Evolutionary conservation across 345 rosid species (phyloP).

Genomic region (Combretum micranthum): DNA sequence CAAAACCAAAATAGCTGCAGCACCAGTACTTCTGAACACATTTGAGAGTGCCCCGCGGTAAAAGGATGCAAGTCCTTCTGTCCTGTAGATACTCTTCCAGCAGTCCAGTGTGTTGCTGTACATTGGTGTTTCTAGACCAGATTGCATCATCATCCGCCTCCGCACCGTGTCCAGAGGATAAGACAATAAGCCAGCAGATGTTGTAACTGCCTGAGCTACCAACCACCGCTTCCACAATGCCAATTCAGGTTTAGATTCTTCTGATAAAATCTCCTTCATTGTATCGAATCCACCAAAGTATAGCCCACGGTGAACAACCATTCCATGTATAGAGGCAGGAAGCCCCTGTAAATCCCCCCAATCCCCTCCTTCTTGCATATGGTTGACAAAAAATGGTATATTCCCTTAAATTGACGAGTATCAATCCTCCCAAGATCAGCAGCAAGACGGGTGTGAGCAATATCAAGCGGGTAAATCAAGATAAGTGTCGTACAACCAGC

Average conservation of each 20-base stretch:
- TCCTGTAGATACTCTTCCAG: slow-evolving; percentile 71
- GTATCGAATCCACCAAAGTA: slow-evolving; percentile 96
- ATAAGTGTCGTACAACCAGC: slow-evolving; percentile 83
- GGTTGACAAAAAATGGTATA: slow-evolving; percentile 74
- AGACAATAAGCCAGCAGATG: slow-evolving; percentile 79
- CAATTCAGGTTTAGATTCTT: slow-evolving; percentile 46
- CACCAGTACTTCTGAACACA: slow-evolving; percentile 85
- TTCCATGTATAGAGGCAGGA: slow-evolving; percentile 86
- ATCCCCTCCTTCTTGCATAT: slow-evolving; percentile 66
- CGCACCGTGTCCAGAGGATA: slow-evolving; percentile 89
- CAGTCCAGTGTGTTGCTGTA: slow-evolving; percentile 63
- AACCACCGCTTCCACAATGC: slow-evolving; percentile 83
- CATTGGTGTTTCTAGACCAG: slow-evolving; percentile 74
- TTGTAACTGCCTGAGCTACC: slow-evolving; percentile 83
- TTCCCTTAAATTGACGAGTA: slow-evolving; percentile 79
- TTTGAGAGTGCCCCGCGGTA: slow-evolving; percentile 82
- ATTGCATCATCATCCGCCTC: slow-evolving; percentile 96
- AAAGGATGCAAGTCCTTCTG: slow-evolving; percentile 70
- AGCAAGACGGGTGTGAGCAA: slow-evolving; percentile 87
- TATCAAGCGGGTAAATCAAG: slow-evolving; percentile 86
- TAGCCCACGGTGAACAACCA: slow-evolving; percentile 76
- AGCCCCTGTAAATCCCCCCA: slow-evolving; percentile 84
- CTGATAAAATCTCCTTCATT: slow-evolving; percentile 60
- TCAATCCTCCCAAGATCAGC: slow-evolving; percentile 77
- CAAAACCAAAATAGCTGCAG: slow-evolving; percentile 88